Base-by-base conservation (phyloP, 2,329 filamentous ascomycete species). In the Nigrospora sphaerica region DNA sequence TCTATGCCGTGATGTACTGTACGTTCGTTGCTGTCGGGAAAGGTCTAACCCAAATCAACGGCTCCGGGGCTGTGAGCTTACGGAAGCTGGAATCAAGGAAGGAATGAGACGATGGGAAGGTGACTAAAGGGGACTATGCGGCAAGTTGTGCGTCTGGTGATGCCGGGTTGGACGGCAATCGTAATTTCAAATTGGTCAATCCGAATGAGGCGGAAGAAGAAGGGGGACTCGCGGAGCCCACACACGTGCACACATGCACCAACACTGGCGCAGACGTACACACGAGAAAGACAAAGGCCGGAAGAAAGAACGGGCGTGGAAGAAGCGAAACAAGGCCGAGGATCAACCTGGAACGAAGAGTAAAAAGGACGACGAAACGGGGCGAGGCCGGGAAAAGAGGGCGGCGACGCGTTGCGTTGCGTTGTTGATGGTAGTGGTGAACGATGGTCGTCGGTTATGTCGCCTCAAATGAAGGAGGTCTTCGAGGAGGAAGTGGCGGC, bases 281-380 rank as follows among this genome's bases (percentile, higher is more conserved):
- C n/a, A 41, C 16, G 12, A 16, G 9, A n/a, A 42, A 19, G 17
- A 34, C 32, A 42, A 42, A 42, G 40, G 16, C 17, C 10, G 16
- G 14, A 37, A 42, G 32, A 28, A 17, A 18, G 18, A 18, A 19
- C 12, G 33, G 19, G 34, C 32, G 7, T 33, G 36, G 31, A 23
- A 44, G 35, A 23, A 23, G 33, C 33, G 33, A 44, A 44, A 44
- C 19, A 32, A 44, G 48, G 48, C 48, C 48, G 48, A 50, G 48
- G 48, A 36, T 50, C 48, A 50, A 50, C 48, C 48, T 50, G 48
- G 48, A 50, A 50, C 42, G 48, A 48, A 49, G 28, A 18, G 23
- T 28, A 28, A 40, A 39, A 45, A 42, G n/a, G 32, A 39, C 42
- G 23, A 39, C 6, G 39, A 37, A 39, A 34, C 34, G 23, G 23